Conservation (phyloP, 169 alveolate species). For the Plasmodium ovale region DNA sequence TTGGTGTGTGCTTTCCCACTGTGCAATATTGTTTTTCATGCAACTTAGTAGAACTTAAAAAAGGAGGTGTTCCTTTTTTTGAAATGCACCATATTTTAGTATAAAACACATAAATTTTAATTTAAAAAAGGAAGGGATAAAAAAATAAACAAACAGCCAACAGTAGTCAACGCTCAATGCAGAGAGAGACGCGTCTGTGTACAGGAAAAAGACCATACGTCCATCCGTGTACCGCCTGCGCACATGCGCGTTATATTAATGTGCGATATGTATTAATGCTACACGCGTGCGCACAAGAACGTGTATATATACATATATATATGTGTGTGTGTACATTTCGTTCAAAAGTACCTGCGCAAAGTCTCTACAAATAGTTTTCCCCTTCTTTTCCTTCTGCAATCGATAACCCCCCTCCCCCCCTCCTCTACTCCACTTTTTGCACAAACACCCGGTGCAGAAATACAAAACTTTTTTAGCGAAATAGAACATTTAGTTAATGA, state of each 20-base stretch:
- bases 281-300: background rate
- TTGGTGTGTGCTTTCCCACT: too few species aligned
- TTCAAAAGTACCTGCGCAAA: background rate
- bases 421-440: background rate
- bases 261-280: background rate
- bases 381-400: slow-evolving; percentile 2
- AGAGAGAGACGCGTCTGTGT: background rate
- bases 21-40: background rate
- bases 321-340: background rate
- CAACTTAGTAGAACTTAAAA: background rate
- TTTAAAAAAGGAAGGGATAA: background rate
- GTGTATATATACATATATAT: background rate
- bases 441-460: slow-evolving; percentile 26
- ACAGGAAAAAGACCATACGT: background rate
- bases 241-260: background rate
- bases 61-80: background rate
- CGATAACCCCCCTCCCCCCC: background rate
- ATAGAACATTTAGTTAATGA: slow-evolving; percentile 49
- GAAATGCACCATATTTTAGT: too few species aligned
- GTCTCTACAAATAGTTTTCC: background rate
- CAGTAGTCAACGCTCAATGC: background rate
- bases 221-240: background rate
- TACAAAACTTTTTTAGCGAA: slow-evolving; percentile 51
- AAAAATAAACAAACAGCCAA: background rate
- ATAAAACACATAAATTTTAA: background rate